Evolutionary conservation across 768 basidiomycete species (phyloP).

Genomic region (Boletus sp.): DNA sequence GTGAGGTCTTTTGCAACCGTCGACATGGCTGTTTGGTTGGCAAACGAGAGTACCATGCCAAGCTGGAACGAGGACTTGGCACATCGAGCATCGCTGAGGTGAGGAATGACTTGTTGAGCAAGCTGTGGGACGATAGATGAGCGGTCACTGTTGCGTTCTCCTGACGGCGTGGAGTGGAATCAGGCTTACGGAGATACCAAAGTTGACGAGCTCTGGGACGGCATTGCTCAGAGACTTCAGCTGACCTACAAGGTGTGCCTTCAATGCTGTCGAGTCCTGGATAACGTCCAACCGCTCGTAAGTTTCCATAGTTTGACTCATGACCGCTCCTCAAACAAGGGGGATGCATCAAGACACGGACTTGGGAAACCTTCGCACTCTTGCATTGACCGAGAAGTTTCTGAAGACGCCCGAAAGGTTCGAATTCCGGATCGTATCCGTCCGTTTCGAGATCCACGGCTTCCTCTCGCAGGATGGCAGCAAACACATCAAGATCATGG

Average conservation of each 20-base stretch:
- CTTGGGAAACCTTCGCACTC: constrained; percentile 81
- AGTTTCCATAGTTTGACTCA: constrained; percentile 69
- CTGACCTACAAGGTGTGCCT: constrained; percentile 65
- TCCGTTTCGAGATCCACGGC: constrained; percentile 75
- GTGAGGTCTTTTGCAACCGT: constrained; percentile 68
- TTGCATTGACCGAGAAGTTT: constrained; percentile 79
- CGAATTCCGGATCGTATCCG: constrained; percentile 69
- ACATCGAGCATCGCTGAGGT: constrained; percentile 76
- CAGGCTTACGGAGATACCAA: constrained; percentile 77
- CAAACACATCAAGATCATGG: constrained; percentile 90
- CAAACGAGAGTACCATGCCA: constrained; percentile 63
- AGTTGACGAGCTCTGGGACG: constrained; percentile 82
- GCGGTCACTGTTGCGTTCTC: neutral
- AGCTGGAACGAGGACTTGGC: constrained; percentile 80
- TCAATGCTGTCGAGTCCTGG: constrained; percentile 68
- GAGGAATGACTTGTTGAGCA: constrained; percentile 85
- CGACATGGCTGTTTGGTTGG: constrained; percentile 68
- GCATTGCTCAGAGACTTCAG: constrained; percentile 69
- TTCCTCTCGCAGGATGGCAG: constrained; percentile 78
- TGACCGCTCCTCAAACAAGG: neutral
- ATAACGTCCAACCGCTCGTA: constrained; percentile 75
- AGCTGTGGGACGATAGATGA: constrained; percentile 52
- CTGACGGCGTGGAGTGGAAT: neutral
- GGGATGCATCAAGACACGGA: constrained; percentile 33
- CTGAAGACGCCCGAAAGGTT: constrained; percentile 80